Base-by-base conservation (phyloP, 345 rosid species). In the Luvunga scandens region DNA sequence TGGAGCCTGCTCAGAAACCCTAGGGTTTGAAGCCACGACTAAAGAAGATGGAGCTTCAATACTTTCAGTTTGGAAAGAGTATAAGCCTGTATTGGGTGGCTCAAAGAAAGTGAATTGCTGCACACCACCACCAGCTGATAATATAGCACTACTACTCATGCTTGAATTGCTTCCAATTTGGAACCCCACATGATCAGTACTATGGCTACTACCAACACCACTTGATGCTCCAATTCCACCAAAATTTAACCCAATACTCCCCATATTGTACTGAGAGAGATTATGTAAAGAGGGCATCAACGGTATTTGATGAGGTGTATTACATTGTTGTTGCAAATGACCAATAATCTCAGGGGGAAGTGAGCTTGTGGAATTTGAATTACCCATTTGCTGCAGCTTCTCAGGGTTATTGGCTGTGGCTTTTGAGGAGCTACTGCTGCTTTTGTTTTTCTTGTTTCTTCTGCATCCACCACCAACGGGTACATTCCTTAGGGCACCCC, bases 391-490 rank as follows among this genome's bases (percentile, higher is more conserved):
- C 78, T 85, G 87, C 18, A 10, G 50, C 50, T 45, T 45, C 50
- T 45, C 50, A 13, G 50, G 3, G 50, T 45, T 45, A 45, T 12
- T 13, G 34, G 78, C 83, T 14, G 81, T 25, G 3, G 90, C 78
- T 70, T 89, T 83, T 69, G 88, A 83, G 85, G 71, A 79, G 25
- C 79, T 85, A 81, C 74, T 79, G 25, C 79, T 85, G 82, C 68
- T 84, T 83, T 83, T 88, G 83, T 66, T 89, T 79, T 90, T 93
- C 87, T 89, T 93, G 86, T 84, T 90, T 77, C 86, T 87, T 57
- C 95, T 83, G 83, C 94, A 88, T 4, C 97, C 90, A 27, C 97
- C 97, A 3, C 97, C 97, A 4, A 91, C 93, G 1, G 97, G 97
- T 66, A 91, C 94, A 76, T 79, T 91, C 72, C 97, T 85, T 27